Conservation (phyloP, 2,329 filamentous ascomycete genomes). For the Colletotrichum melonis region DNA sequence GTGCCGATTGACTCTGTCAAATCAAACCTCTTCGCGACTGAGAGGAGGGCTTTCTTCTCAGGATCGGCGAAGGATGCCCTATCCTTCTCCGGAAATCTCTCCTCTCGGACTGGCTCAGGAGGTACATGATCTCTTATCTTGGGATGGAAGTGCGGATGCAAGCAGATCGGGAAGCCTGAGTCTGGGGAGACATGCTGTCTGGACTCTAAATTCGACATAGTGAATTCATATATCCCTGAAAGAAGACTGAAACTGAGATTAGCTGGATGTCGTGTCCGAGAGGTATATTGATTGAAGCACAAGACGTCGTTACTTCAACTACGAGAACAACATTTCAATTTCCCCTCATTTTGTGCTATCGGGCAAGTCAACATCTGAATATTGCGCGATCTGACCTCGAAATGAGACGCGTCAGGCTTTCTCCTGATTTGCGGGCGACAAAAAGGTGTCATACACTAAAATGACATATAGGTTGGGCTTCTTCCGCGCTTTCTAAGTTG, state of each 20-base stretch:
- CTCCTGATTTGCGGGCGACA: neutral
- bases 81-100: slow-evolving; percentile 46
- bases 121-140: slow-evolving; percentile 55
- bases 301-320: neutral
- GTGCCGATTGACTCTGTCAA: slow-evolving; percentile 58
- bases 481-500: neutral
- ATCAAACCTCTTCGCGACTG: slow-evolving; percentile 50
- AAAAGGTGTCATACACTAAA: neutral
- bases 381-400: neutral
- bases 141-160: slow-evolving; percentile 59
- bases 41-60: slow-evolving; percentile 54
- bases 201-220: slow-evolving; percentile 55
- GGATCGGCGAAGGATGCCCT: slow-evolving; percentile 56
- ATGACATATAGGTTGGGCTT: neutral
- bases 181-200: slow-evolving; percentile 60
- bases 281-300: neutral
- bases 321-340: neutral
- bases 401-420: neutral
- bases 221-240: neutral
- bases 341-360: neutral
- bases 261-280: neutral
- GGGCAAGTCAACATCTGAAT: neutral
- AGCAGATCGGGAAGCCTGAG: slow-evolving; percentile 56
- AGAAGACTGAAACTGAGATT: neutral
- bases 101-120: slow-evolving; percentile 49